Evolutionary conservation across 805 yeast species (phyloP), one percentile per base, ranked within the genome.

Genomic region (Zygoascus flipseniorum): DNA sequence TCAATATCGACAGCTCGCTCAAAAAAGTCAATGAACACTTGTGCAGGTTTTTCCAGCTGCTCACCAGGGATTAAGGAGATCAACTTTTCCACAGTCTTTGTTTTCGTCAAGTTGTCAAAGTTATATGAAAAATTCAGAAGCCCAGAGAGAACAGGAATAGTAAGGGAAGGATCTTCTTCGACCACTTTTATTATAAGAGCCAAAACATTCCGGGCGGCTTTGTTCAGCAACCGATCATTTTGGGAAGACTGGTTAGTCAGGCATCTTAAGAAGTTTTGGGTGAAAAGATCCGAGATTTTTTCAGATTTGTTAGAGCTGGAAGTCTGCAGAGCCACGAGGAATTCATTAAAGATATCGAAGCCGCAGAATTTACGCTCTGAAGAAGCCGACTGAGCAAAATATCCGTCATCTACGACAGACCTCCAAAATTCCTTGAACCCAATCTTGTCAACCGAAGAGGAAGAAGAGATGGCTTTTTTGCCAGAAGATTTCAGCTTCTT

Each of bases 291-390:
- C 8, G 43, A 50, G 11, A 66, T 52, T 10, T 63, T 52, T 1
- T 67, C 58, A 6, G 66, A 59, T 8, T 56, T 53, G 44, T 67
- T 63, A 2, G 31, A 11, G 16, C 4, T 18, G 31, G 43, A 37
- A 5, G n/a, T n/a, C 13, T 19, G 23, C 4, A 31, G 18, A 48
- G 26, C 23, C 11, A 16, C 13, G 6, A 83, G 64, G 52, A 81
- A 74, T 50, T 75, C 71, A 43, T 70, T 74, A 56, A 90, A 81
- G 10, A 89, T 77, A 60, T 86, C 86, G 61, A 90, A 81, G 0
- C 97, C 98, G 78, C 88, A 79, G 67, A 77, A 86, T 66, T 90
- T 92, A 54, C 96, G 75, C 66, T 90, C 97, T 32, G 83, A 79
- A 0, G 97, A 89, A 0, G 96, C 76, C 58, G 83, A 80, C 39